Percentiles rank a stretch among this genome's conserved stretches.
Conservation (phyloP, 345 rosid species). For the Eucalyptus marginata region DNA sequence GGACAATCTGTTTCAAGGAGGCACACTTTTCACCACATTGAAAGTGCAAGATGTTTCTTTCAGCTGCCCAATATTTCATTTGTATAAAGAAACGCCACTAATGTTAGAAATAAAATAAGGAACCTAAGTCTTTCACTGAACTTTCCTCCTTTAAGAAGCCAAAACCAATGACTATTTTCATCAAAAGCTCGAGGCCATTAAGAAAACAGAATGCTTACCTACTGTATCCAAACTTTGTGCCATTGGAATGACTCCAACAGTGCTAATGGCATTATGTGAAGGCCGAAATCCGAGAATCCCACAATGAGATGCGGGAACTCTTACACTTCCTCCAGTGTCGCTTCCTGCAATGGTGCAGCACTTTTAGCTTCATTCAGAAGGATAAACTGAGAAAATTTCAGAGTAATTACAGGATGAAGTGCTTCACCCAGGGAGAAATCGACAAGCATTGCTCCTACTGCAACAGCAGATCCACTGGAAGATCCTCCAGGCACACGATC, state of each 20-base stretch:
- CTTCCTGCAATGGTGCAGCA: conserved; percentile 36
- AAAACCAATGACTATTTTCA: background rate
- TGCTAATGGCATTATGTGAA: conserved; percentile 50
- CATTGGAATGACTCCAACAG: conserved; percentile 65
- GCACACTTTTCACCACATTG: background rate
- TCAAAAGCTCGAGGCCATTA: background rate
- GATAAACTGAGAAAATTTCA: background rate
- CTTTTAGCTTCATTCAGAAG: background rate
- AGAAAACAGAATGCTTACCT: conserved; percentile 25
- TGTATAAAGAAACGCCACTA: background rate
- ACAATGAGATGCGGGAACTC: conserved; percentile 83
- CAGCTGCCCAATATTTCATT: background rate
- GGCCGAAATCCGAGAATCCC: conserved; percentile 74
- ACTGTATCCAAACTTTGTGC: conserved; percentile 92
- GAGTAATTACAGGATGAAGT: background rate
- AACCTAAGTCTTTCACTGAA: background rate
- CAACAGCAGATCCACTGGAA: conserved; percentile 8
- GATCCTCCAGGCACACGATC: conserved; percentile 3
- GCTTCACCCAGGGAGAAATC: conserved; percentile 4
- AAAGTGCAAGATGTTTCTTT: background rate
- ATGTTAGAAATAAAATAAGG: background rate
- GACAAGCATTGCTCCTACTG: background rate
- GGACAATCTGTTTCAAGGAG: background rate
- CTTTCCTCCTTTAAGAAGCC: background rate
- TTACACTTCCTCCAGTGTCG: conserved; percentile 89